A percentile compares a stretch with the other conserved stretches of the same genome.
These are phyloP conservation scores for Naganishia vishniacii DNA, from an alignment of 768 basidiomycete species.

Conservation along the genomic window DNA sequence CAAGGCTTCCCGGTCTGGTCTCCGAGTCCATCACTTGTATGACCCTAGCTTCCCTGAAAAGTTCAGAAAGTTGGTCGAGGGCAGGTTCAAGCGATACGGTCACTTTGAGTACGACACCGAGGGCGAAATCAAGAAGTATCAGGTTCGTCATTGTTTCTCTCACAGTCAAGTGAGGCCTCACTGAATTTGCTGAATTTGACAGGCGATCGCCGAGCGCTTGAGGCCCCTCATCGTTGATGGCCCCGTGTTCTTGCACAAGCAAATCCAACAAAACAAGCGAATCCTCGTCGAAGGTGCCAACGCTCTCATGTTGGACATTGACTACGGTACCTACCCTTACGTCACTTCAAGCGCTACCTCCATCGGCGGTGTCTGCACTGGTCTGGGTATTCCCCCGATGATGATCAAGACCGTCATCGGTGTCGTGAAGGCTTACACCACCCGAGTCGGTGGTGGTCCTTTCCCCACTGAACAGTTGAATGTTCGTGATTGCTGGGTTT, in stretches of 20 bases:
- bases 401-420: conserved; percentile 79
- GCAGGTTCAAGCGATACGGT: conserved; percentile 95
- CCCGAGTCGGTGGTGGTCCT: conserved; percentile 95
- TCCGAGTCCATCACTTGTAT: conserved; percentile 94
- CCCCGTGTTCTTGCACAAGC: conserved; percentile 73
- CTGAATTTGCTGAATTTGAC: neutral
- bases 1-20: conserved; percentile 91
- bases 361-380: conserved; percentile 93
- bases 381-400: conserved; percentile 91
- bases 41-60: conserved; percentile 80
- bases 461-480: conserved; percentile 95
- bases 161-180: neutral
- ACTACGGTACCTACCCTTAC: conserved; percentile 95
- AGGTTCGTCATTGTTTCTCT: conserved; percentile 55
- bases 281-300: conserved; percentile 96
- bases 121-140: conserved; percentile 86
- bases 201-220: conserved; percentile 78
- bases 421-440: conserved; percentile 97
- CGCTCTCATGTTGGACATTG: conserved; percentile 95
- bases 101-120: conserved; percentile 98
- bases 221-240: conserved; percentile 86
- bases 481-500: conserved; percentile 54
- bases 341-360: conserved; percentile 91
- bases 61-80: conserved; percentile 92
- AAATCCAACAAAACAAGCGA: conserved; percentile 66